Conservation (phyloP, 1,139 yeast genomes). For the Blastobotrys ciferrii region DNA sequence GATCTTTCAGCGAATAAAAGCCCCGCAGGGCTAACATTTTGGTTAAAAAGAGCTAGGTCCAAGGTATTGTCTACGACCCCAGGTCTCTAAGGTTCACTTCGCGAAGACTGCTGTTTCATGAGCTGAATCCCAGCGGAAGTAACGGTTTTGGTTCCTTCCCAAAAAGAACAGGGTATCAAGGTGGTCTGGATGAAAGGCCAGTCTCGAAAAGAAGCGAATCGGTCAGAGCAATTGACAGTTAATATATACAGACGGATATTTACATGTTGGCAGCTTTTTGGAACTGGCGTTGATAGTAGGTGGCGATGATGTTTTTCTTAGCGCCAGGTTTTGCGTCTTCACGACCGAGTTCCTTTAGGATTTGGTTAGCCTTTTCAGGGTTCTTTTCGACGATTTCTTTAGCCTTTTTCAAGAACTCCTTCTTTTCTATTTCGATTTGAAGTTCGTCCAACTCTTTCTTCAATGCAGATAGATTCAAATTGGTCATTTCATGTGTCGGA, state of each 20-base stretch:
- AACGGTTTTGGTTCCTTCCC: no score
- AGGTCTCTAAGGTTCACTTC: no score
- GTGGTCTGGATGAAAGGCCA: no score
- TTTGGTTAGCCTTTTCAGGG: conserved; percentile 35
- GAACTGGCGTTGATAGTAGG: conserved; percentile 23
- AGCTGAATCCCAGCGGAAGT: no score
- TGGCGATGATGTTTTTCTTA: conserved; percentile 37
- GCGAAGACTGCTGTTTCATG: no score
- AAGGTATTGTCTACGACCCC: no score
- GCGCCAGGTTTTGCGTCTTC: conserved; percentile 30
- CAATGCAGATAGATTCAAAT: conserved; percentile 30
- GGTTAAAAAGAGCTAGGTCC: no score
- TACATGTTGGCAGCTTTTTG: neutral
- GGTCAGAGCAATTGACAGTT: no score
- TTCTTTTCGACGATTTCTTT: conserved; percentile 30
- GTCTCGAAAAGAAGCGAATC: no score
- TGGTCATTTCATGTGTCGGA: conserved; percentile 34
- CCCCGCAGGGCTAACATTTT: no score
- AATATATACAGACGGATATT: neutral
- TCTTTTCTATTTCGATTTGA: conserved; percentile 27
- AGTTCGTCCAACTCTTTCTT: conserved; percentile 30
- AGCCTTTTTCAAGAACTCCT: conserved; percentile 28
- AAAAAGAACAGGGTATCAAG: no score
- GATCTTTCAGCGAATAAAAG: no score
- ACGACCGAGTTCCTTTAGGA: conserved; percentile 33